These are phyloP conservation scores for Nitzschia sp. DNA, from an alignment of 108 stramenopile genomes.

Conservation along the genomic window DNA sequence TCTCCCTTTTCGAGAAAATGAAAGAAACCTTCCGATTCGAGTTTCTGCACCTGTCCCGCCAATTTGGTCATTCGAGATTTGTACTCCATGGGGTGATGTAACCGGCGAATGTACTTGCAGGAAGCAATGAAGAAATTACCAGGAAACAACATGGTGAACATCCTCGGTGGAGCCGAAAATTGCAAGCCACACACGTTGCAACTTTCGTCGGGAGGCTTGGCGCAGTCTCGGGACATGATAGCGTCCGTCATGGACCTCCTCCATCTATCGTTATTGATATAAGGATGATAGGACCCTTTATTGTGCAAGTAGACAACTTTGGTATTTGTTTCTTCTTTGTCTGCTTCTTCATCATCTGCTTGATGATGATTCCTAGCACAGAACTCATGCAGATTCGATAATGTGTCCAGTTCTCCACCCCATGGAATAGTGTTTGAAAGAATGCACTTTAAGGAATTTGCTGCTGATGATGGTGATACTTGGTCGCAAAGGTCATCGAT, in stretches of 20 bases:
- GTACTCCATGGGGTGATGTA: not conserved
- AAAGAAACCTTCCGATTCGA: not conserved
- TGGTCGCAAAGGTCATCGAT: no score
- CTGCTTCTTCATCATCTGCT: no score
- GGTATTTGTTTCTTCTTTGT: no score
- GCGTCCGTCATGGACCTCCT: slow-evolving; percentile 4
- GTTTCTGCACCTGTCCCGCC: not conserved
- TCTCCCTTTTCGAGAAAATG: not conserved
- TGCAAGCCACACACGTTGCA: slow-evolving; percentile 7
- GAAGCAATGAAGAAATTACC: slow-evolving; percentile 6
- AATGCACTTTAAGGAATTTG: no score
- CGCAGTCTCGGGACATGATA: not conserved
- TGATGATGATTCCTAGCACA: no score
- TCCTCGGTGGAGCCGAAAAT: not conserved
- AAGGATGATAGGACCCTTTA: slow-evolving; percentile 8
- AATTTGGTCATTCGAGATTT: not conserved
- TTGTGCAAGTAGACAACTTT: slow-evolving; percentile 1
- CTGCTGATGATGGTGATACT: no score
- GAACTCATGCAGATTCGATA: no score
- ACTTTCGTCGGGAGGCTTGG: not conserved
- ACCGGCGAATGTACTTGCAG: not conserved
- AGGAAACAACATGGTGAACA: not conserved
- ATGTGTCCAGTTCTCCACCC: no score
- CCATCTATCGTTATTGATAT: not conserved
- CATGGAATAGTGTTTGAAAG: no score